Base-by-base conservation (phyloP, 495 filamentous ascomycete genomes). In the Penicillium subrubescens region DNA sequence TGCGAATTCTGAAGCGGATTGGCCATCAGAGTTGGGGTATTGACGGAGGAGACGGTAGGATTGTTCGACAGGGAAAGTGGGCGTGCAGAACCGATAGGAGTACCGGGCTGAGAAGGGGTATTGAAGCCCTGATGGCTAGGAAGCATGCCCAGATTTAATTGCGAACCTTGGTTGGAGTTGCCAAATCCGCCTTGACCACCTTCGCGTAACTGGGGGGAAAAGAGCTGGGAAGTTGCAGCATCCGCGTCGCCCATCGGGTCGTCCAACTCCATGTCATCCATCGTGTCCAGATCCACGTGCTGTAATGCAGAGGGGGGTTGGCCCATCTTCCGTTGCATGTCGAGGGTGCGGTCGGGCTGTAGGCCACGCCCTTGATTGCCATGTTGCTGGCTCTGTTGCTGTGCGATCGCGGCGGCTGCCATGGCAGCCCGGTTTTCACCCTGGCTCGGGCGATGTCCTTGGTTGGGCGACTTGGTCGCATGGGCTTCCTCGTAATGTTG, bases 241-340 rank as follows among this genome's bases (percentile, higher is more conserved):
- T 90, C 87, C 71, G 83, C 83, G 60, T 83, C 82, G 14, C 86
- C 89, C 53, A 90, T 82, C 2, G 87, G 83, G 61, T 97, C 93
- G 72, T 98, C 95, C 88, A 99, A 87, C 73, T 98, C 95, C 95
- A 99, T 97, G 70, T 96, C 92, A 61, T 93, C 93, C 25, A 96
- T 89, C 8, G 89, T 86, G 72, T 96, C 93, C 83, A 94, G 88
- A 70, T 97, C 93, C 51, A 80, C 76, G 59, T 79, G 75, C 39
- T 79, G 79, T 61, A 79, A 79, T 37, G 73, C 57, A 21, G 76
- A 69, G 21, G 79, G 76, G 39, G 65, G 77, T 63, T 78, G 82
- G 65, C 71, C 79, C 70, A 82, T 67, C 60, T 81, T 81, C 23
- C 78, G 76, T 65, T 80, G 77, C 73, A 79, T 71, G 61, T 82